Base-by-base conservation (phyloP, 768 basidiomycete species). In the Cystobasidium onofrii region DNA sequence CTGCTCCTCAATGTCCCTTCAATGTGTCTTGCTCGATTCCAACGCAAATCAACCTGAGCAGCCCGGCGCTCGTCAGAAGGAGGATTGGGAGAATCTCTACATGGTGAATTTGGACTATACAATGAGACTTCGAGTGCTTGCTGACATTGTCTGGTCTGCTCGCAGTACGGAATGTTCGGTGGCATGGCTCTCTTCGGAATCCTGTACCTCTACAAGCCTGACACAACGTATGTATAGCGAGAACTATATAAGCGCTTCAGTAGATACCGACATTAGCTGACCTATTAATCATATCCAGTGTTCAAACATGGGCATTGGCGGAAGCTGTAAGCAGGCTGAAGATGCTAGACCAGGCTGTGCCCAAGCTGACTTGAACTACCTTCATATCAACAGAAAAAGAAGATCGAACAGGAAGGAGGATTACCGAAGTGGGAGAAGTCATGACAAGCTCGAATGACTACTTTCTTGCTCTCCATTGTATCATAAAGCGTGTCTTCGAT, bases 381-480 rank as follows among this genome's bases (percentile, higher is more conserved):
- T 23, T 29, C 57, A 2, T 9, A 23, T 27, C 25, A 18, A 64
- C 63, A 64, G 54, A 71, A 71, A 46, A 71, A 71, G 69, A 71
- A 71, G 69, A 12, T 71, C 13, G 69, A 71, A 15, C n/a, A 54
- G n/a, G 69, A 71, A 46, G 69, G 69, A n/a, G 34, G 69, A 3
- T 6, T 71, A 9, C 69, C 69, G 9, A 71, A 71, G 69, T 71
- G 54, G 50, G 69, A 71, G 54, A 71, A 71, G 69, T 71, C 69
- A 31, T 71, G 63, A 46, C 31, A 6, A 9, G 39, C 31, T 25
- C 13, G 2, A n/a, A n/a, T n/a, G 39, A 46, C 29, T 7, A 7
- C 33, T 20, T 15, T 15, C 46, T n/a, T 4, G 12, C 46, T 50
- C 18, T 27, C n/a, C 39, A 39, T 31, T 61, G 57, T 61, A 31